phyloP scores from a whole-genome alignment of 208 protist species.

The Acanthamoeba polyphaga region DNA sequence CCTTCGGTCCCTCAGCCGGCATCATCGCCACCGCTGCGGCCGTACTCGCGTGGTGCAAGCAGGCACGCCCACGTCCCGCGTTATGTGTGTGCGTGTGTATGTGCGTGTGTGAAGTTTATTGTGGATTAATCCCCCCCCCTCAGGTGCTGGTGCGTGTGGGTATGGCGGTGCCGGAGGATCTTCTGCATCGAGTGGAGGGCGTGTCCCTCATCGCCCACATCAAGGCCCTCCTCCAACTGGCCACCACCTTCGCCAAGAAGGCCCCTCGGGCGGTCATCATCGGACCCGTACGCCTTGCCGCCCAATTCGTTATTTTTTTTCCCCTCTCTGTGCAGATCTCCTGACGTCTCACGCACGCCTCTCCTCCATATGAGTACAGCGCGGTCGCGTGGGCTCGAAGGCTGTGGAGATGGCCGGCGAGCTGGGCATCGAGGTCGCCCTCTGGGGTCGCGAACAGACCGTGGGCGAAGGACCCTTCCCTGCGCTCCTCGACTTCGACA shows the following conservation, averaged over 20 bases:
- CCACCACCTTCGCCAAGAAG: conserved; percentile 39
- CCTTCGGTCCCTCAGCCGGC: conserved; percentile 90
- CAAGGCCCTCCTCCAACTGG: conserved; percentile 57
- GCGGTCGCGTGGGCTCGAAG: conserved; percentile 83
- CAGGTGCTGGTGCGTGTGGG: conserved; percentile 50
- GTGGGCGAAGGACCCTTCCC: conserved; percentile 88
- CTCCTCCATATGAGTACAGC: conserved; percentile 20
- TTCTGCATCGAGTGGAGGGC: conserved; percentile 26
- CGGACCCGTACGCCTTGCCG: background rate
- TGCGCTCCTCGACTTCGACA: conserved; percentile 83
- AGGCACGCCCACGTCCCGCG: background rate
- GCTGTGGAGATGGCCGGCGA: conserved; percentile 81
- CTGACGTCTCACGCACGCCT: background rate
- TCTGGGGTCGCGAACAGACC: conserved; percentile 89
- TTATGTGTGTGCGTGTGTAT: background rate
- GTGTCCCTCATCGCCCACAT: conserved; percentile 42
- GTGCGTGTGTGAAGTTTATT: too few relatives aligned
- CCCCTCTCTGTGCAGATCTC: too few relatives aligned
- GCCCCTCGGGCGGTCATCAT: conserved; percentile 66
- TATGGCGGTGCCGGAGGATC: conserved; percentile 66
- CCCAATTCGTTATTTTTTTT: background rate
- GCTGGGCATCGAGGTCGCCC: conserved; percentile 73
- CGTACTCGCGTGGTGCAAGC: conserved; percentile 67
- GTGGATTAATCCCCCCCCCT: too few relatives aligned
- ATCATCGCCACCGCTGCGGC: conserved; percentile 84